Base-by-base conservation (phyloP, 345 rosid genomes). In the Hypericum perforatum region DNA sequence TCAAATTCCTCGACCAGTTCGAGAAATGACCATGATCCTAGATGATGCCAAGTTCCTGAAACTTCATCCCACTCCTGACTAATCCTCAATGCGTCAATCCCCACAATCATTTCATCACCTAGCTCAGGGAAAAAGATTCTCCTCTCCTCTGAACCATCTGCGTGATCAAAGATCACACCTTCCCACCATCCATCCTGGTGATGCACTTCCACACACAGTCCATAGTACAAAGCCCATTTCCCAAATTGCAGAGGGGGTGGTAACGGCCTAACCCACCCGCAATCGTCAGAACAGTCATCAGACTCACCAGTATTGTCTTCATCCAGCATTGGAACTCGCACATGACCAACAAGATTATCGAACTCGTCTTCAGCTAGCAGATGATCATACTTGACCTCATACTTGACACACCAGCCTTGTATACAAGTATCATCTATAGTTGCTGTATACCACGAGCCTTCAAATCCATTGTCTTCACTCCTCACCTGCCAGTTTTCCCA, bases 181-280 rank as follows among this genome's bases (percentile, higher is more conserved):
- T 89, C 97, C 97, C 95, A 83, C 95, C 95, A 86, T 39, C 80
- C 76, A 0, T 80, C 90, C 45, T 36, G 45, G 68, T 64, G 51
- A 42, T 29, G 64, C 0, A 65, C 82, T 64, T 89, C 97, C 16
- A 89, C 94, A 38, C 94, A 83, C 60, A 69, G 45, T 11, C 94
- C 97, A 46, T 78, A 81, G 8, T 6, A 40, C 42, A 83, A 79
- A 39, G 14, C 51, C 50, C 61, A 45, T 15, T 50, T 36, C 15
- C 52, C 59, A 48, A 72, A 40, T 47, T 67, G 54, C 46, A 75
- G 22, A 29, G 43, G 53, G 41, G 87, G 87, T 0, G 92, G 87
- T 45, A 62, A 39, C n/a, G 78, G 89, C 72, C 97, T 70, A 37
- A 89, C 70, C 45, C 29, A 43, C 4, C 84, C 87, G 6, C 81